Conservation (phyloP, 495 filamentous ascomycete genomes). For the Geopyxis carbonaria region DNA sequence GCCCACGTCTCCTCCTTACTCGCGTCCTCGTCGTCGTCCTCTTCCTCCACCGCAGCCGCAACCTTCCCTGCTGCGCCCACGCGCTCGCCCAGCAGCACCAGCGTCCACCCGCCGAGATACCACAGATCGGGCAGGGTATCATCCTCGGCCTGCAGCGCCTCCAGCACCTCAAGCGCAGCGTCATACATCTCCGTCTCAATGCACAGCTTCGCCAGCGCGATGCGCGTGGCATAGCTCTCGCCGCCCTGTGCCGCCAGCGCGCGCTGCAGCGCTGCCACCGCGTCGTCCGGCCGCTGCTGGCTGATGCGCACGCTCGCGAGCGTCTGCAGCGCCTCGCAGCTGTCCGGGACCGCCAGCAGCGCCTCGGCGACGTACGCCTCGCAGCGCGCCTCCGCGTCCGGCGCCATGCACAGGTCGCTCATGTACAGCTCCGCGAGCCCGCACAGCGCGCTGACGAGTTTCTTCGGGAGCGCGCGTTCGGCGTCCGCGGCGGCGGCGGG, state of each 20-base stretch:
- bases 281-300: constrained; percentile 60
- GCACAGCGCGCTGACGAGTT: constrained; percentile 73
- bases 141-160: constrained; percentile 68
- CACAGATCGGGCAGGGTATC: constrained; percentile 87
- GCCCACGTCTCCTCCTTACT: constrained; percentile 27
- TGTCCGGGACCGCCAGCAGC: constrained; percentile 52
- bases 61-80: constrained; percentile 32
- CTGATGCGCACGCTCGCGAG: constrained; percentile 86
- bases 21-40: constrained; percentile 11
- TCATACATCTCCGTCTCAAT: constrained; percentile 81
- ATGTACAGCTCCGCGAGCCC: constrained; percentile 90
- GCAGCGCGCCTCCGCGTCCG: constrained; percentile 69
- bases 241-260: constrained; percentile 46
- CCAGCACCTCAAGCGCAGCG: constrained; percentile 68
- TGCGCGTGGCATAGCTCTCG: constrained; percentile 55
- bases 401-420: constrained; percentile 91
- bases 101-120: constrained; percentile 91
- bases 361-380: constrained; percentile 77
- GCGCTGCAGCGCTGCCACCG: constrained; percentile 52
- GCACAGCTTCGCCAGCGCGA: constrained; percentile 66
- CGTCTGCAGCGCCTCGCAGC: constrained; percentile 76
- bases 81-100: constrained; percentile 60
- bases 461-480: constrained; percentile 46
- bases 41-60: constrained; percentile 26
- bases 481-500: constrained; percentile 29